Evolutionary conservation across 2,329 filamentous ascomycete species (phyloP).

Genomic region (Pseudopithomyces maydicus): DNA sequence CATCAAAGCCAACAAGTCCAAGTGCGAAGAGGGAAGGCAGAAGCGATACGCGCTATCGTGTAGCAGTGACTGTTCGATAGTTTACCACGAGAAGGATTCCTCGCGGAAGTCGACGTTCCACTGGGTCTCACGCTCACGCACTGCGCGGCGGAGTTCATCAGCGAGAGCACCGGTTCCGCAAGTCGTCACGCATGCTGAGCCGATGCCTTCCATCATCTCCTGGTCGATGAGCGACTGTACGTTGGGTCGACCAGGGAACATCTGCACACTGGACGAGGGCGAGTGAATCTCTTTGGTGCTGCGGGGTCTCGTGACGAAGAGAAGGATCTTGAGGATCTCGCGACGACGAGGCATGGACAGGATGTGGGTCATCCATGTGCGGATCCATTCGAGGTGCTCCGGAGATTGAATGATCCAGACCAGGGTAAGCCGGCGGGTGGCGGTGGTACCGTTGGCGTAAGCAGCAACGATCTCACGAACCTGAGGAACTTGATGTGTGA

Average conservation of each 20-base stretch:
- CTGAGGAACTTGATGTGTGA: conserved; percentile 93
- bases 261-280: conserved; percentile 79
- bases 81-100: conserved; percentile 72
- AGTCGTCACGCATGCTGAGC: conserved; percentile 86
- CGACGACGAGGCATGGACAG: conserved; percentile 79
- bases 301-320: conserved; percentile 89
- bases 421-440: conserved; percentile 79
- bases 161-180: conserved; percentile 76
- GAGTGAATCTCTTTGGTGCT: conserved; percentile 81
- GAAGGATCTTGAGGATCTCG: conserved; percentile 81
- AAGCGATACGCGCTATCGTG: conserved; percentile 3
- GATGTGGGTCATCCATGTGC: conserved; percentile 87
- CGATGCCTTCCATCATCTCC: conserved; percentile 81
- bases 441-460: conserved; percentile 72
- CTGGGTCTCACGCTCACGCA: conserved; percentile 66
- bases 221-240: conserved; percentile 77
- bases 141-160: conserved; percentile 73
- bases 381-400: conserved; percentile 90
- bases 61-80: conserved; percentile 4
- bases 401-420: conserved; percentile 93
- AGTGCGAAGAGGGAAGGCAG: neutral
- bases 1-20: neutral
- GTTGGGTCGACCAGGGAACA: conserved; percentile 89
- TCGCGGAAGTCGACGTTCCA: conserved; percentile 78
- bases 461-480: conserved; percentile 67